A percentile compares a stretch with the other conserved stretches of the same genome.
These are phyloP conservation scores for Draba incana DNA, from an alignment of 345 rosid species.

Conservation along the genomic window DNA sequence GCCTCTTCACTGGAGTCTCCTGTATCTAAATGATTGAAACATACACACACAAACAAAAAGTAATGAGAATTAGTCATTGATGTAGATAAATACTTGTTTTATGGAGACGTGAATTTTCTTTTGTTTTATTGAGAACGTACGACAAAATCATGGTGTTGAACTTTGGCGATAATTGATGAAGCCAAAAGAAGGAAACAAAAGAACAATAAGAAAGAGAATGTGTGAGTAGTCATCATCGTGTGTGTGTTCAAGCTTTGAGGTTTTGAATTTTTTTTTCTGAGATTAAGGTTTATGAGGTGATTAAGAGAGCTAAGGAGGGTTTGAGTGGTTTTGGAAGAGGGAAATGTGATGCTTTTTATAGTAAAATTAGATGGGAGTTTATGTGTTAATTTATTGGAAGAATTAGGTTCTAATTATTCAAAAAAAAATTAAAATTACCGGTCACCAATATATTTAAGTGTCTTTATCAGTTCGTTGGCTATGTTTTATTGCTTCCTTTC, in stretches of 20 bases:
- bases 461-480: conserved; percentile 41
- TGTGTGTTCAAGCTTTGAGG: conserved; percentile 10
- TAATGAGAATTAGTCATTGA: background rate
- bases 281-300: conserved; percentile 16
- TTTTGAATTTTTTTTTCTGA: background rate
- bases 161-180: conserved; percentile 51
- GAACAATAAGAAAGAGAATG: conserved; percentile 29
- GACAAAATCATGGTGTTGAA: conserved; percentile 68
- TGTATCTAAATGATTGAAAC: conserved; percentile 55
- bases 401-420: conserved; percentile 31
- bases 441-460: conserved; percentile 41
- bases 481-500: conserved; percentile 35
- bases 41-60: background rate
- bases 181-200: conserved; percentile 50
- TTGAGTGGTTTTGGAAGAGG: conserved; percentile 23
- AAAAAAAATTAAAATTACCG: conserved; percentile 31
- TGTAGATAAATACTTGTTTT: background rate
- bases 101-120: background rate
- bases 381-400: conserved; percentile 5
- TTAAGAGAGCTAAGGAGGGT: conserved; percentile 19
- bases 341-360: conserved; percentile 25
- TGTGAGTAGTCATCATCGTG: conserved; percentile 11
- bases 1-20: conserved; percentile 89
- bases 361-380: background rate
- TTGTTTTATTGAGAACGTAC: conserved; percentile 47